A percentile compares a stretch with the other conserved stretches of the same genome.
Conservation (phyloP, 441 rosid genomes). For the Erysimum cheiri region DNA sequence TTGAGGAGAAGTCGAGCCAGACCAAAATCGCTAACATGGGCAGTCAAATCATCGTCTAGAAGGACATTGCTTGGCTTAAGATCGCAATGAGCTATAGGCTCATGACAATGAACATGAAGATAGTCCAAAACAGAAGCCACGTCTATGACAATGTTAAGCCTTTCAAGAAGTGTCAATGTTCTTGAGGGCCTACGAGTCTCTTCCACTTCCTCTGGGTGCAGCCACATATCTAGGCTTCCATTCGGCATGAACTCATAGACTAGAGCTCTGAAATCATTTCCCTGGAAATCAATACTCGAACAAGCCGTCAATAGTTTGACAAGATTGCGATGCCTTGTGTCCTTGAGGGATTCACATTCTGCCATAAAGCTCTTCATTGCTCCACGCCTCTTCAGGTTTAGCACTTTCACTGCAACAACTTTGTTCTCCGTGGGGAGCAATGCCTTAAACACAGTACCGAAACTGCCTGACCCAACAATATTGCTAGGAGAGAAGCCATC, state of each 20-base stretch:
- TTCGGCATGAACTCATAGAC: background rate
- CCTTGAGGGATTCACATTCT: constrained; percentile 21
- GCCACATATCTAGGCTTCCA: background rate
- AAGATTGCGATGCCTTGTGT: constrained; percentile 29
- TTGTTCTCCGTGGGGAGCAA: background rate
- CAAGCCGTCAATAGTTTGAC: constrained; percentile 28
- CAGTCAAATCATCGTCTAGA: no score
- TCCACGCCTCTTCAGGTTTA: constrained; percentile 24
- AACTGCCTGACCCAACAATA: constrained; percentile 36
- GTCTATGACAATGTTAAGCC: no score
- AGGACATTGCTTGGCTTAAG: no score
- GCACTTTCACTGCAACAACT: constrained; percentile 35
- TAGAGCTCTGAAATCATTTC: background rate
- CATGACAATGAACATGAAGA: no score
- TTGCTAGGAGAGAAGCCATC: constrained; percentile 36
- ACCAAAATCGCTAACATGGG: no score
- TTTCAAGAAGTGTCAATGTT: no score
- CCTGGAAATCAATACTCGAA: constrained; percentile 16
- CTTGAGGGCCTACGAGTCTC: no score
- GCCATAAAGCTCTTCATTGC: constrained; percentile 35
- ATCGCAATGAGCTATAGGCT: no score
- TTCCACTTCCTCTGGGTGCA: no score
- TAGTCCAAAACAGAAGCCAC: no score
- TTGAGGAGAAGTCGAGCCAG: constrained; percentile 27
- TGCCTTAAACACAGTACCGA: constrained; percentile 40